phyloP scores from a whole-genome alignment of 805 yeast genomes.

The Blastobotrys muscicola region DNA sequence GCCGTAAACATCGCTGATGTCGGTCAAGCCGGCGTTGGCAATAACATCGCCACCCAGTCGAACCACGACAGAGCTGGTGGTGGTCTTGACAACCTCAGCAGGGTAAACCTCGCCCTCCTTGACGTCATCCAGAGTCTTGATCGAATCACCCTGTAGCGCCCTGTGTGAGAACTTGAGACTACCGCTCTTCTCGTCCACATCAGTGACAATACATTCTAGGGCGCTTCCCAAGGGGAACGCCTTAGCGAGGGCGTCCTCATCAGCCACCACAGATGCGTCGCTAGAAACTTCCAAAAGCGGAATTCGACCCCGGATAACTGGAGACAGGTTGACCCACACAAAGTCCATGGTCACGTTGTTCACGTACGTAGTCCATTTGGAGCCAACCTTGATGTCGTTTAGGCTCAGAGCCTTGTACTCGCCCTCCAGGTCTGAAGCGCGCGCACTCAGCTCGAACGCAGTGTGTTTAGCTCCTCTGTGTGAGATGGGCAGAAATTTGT shows the following conservation, averaged over 20 bases:
- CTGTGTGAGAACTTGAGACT: constrained; percentile 41
- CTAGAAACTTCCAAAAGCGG: constrained; percentile 54
- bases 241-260: constrained; percentile 40
- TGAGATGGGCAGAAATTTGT: constrained; percentile 56
- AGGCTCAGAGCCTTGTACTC: constrained; percentile 29
- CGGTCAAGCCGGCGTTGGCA: constrained; percentile 17
- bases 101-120: constrained; percentile 12
- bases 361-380: constrained; percentile 48
- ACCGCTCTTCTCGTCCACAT: constrained; percentile 17
- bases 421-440: constrained; percentile 33
- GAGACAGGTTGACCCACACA: constrained; percentile 62
- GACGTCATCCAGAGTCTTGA: constrained; percentile 10
- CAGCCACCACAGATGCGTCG: constrained; percentile 30
- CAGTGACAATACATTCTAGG: constrained; percentile 48
- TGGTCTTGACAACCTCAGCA: constrained; percentile 17
- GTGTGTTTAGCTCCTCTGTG: constrained; percentile 46
- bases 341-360: constrained; percentile 53
- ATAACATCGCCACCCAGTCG: constrained; percentile 23
- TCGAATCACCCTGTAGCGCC: constrained; percentile 16
- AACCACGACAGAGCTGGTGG: constrained; percentile 30
- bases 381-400: constrained; percentile 40
- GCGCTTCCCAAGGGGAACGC: constrained; percentile 67
- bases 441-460: constrained; percentile 56
- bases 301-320: constrained; percentile 56
- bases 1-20: constrained; percentile 16